phyloP scores from a whole-genome alignment of 2,329 filamentous ascomycete genomes.

The Lanzia echinophila region DNA sequence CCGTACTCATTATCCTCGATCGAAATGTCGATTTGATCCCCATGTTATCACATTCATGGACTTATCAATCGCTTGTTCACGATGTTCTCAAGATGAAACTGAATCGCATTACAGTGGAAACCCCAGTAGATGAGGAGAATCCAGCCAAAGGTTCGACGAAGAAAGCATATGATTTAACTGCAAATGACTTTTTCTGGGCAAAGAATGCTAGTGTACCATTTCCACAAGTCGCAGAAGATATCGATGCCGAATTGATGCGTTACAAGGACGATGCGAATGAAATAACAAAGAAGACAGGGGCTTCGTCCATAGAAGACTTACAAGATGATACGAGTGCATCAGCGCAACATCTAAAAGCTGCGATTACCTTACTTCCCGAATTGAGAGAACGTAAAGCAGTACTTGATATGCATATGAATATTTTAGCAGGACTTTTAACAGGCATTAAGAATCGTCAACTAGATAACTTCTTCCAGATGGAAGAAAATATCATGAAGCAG shows the following conservation, averaged over 20 bases:
- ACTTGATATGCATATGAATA: slow-evolving; percentile 99
- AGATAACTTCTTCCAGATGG: slow-evolving; percentile 92
- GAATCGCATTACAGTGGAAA: slow-evolving; percentile 90
- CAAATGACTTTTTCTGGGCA: slow-evolving; percentile 94
- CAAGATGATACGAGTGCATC: slow-evolving; percentile 84
- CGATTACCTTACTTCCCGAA: slow-evolving; percentile 87
- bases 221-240: slow-evolving; percentile 92
- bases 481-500: slow-evolving; percentile 88
- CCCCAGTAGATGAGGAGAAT: slow-evolving; percentile 69
- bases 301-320: slow-evolving; percentile 85
- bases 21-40: slow-evolving; percentile 92
- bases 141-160: slow-evolving; percentile 71
- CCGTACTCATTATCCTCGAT: slow-evolving; percentile 88
- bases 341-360: slow-evolving; percentile 90
- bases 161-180: slow-evolving; percentile 81
- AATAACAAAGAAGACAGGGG: slow-evolving; percentile 91
- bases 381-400: slow-evolving; percentile 86
- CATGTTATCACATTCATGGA: slow-evolving; percentile 98
- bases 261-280: slow-evolving; percentile 95
- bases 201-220: slow-evolving; percentile 88
- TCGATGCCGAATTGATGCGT: slow-evolving; percentile 84
- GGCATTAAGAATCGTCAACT: slow-evolving; percentile 93
- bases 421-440: slow-evolving; percentile 65
- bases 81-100: slow-evolving; percentile 73
- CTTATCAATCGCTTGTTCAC: slow-evolving; percentile 76